Evolutionary conservation across 1,139 yeast genomes (phyloP).

Genomic region (Nakaseomyces bracarensis): DNA sequence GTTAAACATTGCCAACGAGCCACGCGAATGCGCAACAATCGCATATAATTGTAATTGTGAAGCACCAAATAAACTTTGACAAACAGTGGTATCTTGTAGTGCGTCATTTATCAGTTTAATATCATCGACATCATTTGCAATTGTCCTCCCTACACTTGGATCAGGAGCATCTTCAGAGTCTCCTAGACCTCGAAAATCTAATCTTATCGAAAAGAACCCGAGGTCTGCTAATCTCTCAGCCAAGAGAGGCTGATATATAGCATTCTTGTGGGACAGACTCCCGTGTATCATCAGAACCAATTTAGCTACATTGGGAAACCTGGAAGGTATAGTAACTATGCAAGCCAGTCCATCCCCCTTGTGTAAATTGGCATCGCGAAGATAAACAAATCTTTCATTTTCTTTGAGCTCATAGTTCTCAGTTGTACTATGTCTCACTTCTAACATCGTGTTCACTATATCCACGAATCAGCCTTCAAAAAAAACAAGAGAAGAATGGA

Average conservation of each 20-base stretch:
- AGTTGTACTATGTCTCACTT: slow-evolving; percentile 8
- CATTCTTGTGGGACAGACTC: slow-evolving; percentile 74
- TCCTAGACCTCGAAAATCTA: slow-evolving; percentile 86
- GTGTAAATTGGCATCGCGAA: slow-evolving; percentile 20
- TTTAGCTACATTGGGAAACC: slow-evolving; percentile 26
- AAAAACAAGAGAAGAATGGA: no score
- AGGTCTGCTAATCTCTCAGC: slow-evolving; percentile 54
- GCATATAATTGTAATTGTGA: slow-evolving; percentile 41
- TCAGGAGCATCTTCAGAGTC: slow-evolving; percentile 52
- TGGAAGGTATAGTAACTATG: slow-evolving; percentile 31
- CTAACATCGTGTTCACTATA: neutral
- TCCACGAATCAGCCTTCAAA: no score
- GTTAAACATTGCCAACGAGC: slow-evolving; percentile 64
- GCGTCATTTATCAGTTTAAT: slow-evolving; percentile 38
- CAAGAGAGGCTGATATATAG: slow-evolving; percentile 59
- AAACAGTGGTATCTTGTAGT: neutral
- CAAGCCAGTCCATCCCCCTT: slow-evolving; percentile 30
- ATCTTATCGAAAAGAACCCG: slow-evolving; percentile 59
- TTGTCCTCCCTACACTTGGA: slow-evolving; percentile 42
- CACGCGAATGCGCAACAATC: slow-evolving; percentile 72
- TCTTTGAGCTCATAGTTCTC: slow-evolving; percentile 12
- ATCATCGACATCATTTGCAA: slow-evolving; percentile 62
- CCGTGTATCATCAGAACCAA: slow-evolving; percentile 59
- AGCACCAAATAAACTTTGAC: slow-evolving; percentile 39
- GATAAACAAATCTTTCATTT: slow-evolving; percentile 18